Percentiles rank a stretch among this genome's conserved stretches.
Evolutionary conservation across 441 rosid genomes (phyloP).

Genomic region (Syzygium syzygioides): DNA sequence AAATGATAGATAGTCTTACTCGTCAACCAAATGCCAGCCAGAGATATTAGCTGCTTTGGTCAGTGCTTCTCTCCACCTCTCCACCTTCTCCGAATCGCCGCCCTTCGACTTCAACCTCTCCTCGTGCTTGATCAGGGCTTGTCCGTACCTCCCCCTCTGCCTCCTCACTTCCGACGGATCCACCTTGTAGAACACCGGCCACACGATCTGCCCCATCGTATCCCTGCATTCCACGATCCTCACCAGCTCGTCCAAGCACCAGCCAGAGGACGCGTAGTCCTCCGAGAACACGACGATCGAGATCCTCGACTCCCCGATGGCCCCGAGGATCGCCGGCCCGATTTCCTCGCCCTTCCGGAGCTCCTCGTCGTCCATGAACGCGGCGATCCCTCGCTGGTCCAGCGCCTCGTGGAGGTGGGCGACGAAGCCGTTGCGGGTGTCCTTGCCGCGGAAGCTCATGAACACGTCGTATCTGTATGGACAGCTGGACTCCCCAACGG

Average conservation of each 20-base stretch:
- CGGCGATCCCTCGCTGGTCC: background rate
- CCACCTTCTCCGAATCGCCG: background rate
- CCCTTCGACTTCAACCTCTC: background rate
- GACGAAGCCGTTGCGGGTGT: background rate
- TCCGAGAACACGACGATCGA: background rate
- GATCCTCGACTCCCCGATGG: background rate
- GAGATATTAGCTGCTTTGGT: background rate
- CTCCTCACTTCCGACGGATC: background rate
- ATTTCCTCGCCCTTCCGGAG: background rate
- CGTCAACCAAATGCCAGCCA: background rate
- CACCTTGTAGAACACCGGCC: conserved; percentile 1
- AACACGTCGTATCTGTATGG: background rate
- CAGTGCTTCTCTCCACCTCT: background rate
- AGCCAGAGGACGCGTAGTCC: background rate
- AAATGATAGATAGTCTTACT: background rate
- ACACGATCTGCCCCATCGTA: background rate
- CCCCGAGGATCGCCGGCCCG: background rate
- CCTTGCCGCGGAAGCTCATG: background rate
- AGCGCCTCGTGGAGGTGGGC: background rate
- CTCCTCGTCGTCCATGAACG: background rate
- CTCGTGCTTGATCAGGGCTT: background rate
- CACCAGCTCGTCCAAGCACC: background rate
- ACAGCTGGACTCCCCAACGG: background rate
- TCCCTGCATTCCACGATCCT: background rate
- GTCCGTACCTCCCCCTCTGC: background rate